These are phyloP conservation scores for Suillus lakei DNA, from an alignment of 768 basidiomycete species.

Conservation along the genomic window DNA sequence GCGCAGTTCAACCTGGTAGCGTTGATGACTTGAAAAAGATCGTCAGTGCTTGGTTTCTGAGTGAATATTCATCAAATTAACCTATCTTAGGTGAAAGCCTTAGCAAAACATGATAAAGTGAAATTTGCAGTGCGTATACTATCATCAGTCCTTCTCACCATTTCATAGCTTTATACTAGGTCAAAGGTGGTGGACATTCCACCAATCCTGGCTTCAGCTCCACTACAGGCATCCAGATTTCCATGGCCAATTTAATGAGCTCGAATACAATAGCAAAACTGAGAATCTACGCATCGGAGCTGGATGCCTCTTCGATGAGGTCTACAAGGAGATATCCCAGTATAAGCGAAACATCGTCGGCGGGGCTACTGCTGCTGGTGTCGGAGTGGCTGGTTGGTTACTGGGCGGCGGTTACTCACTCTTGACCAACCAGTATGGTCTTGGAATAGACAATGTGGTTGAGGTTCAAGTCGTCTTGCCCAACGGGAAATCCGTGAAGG, in stretches of 20 bases:
- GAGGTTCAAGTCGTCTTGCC: constrained; percentile 34
- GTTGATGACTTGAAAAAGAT: not conserved
- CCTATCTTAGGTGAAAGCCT: not conserved
- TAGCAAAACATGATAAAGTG: not conserved
- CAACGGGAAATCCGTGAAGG: constrained; percentile 24
- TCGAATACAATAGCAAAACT: constrained; percentile 18
- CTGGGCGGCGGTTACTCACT: constrained; percentile 41
- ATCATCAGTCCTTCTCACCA: not conserved
- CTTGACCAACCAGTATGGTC: constrained; percentile 37
- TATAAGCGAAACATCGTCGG: constrained; percentile 25
- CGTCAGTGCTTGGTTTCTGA: not conserved
- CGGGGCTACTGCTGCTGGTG: constrained; percentile 24
- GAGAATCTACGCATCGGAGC: constrained; percentile 27
- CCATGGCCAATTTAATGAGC: constrained; percentile 26
- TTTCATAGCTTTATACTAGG: constrained; percentile 17
- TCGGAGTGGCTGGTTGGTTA: constrained; percentile 38
- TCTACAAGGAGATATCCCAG: constrained; percentile 26
- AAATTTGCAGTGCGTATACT: not conserved
- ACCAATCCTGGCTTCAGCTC: constrained; percentile 36
- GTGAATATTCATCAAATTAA: not conserved
- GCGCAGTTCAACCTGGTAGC: not conserved
- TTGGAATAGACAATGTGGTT: constrained; percentile 39
- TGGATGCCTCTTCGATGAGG: constrained; percentile 33
- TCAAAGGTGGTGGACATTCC: constrained; percentile 40
- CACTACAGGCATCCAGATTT: constrained; percentile 35